Base-by-base conservation (phyloP, 2,329 filamentous ascomycete genomes). In the Talaromyces sp. region DNA sequence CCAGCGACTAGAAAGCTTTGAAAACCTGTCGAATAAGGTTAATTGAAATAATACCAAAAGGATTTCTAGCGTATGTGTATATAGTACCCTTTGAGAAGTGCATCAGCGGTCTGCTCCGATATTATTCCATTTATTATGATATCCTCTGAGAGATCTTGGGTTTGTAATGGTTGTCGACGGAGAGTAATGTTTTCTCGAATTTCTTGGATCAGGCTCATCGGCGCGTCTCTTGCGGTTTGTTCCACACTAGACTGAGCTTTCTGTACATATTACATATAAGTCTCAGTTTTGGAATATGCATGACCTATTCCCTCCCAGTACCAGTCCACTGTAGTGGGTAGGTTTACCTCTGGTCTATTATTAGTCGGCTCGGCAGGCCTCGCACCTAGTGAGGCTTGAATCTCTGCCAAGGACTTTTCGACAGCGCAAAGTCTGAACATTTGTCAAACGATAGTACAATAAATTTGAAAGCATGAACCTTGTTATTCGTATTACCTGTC, bases 151-250 rank as follows among this genome's bases (percentile, higher is more conserved):
- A 41, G 19, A 33, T 51, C 53, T 6, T 51, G 43, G 3, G 29
- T 32, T 10, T 41, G 33, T n/a, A 29, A 40, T 27, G 43, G 45
- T 29, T 56, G 45, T 36, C 45, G 35, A 6, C 49, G 49, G 14
- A 54, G 44, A 9, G 50, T 48, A 9, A 60, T 60, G 14, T 55
- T 55, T 11, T 56, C 47, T 43, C 55, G 46, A n/a, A 58, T 55
- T 22, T 56, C 55, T 50, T 60, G 55, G 30, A 58, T 56, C 3
- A 52, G 55, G 16, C 50, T 60, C 57, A 60, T 55, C 9, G 57
- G 57, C 14, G 57, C 57, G 43, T 60, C 47, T 17, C 57, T 52
- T 13, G 57, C 42, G n/a, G 57, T 56, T 46, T 24, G 41, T 14
- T 60, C 57, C 11, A 41, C 50, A 37, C 22, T 49, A 3, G 49